Evolutionary conservation across 305 asterid species (phyloP).

Genomic region (Fraxinus nigra): DNA sequence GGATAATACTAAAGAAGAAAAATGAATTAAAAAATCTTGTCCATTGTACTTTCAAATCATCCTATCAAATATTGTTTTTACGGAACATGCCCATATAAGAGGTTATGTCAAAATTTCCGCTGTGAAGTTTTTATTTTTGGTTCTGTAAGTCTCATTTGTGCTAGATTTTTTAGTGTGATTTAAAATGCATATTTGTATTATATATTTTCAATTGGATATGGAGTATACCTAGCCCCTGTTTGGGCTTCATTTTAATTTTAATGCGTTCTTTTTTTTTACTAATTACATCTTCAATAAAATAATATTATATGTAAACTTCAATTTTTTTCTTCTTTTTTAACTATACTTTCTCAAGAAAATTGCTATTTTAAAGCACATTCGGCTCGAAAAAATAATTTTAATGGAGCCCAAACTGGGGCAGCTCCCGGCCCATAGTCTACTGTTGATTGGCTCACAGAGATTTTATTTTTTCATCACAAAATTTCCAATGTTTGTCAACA

Average conservation of each 20-base stretch:
- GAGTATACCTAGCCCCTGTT: not conserved
- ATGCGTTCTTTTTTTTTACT: too few species aligned
- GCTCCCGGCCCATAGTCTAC: not conserved
- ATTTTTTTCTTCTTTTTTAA: too few species aligned
- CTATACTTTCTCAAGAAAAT: not conserved
- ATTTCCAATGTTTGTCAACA: not conserved
- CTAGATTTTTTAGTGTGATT: conserved; percentile 15
- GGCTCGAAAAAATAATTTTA: not conserved
- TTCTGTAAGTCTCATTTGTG: conserved; percentile 6
- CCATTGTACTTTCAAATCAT: not conserved
- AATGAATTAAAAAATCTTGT: not conserved
- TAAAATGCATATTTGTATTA: conserved; percentile 24
- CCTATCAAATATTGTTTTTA: not conserved
- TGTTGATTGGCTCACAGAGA: not conserved
- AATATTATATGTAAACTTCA: too few species aligned
- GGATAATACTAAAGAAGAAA: not conserved
- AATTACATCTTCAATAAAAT: not conserved
- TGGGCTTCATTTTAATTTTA: too few species aligned
- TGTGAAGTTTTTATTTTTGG: conserved; percentile 11
- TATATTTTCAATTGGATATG: conserved; percentile 22
- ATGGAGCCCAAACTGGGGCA: not conserved
- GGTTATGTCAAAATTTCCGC: conserved; percentile 19
- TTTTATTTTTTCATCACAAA: not conserved
- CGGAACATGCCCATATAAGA: conserved; percentile 3
- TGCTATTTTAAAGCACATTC: not conserved